These are phyloP conservation scores for Pichia cabralensis DNA, from an alignment of 805 yeast species.

Conservation along the genomic window DNA sequence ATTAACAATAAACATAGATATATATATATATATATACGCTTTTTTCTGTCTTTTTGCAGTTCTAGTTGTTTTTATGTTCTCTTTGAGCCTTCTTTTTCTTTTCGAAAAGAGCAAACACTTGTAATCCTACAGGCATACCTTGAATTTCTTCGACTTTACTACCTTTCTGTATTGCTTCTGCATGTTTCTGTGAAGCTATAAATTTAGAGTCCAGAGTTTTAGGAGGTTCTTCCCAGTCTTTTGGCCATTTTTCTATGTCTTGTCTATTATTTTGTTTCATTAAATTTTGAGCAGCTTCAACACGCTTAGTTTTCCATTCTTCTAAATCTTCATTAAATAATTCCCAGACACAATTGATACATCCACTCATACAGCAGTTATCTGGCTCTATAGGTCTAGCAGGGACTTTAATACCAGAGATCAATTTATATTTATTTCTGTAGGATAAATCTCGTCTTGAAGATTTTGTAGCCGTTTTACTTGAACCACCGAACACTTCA, in stretches of 20 bases:
- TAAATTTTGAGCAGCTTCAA: conserved; percentile 41
- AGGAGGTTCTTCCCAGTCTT: conserved; percentile 50
- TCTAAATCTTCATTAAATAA: conserved; percentile 77
- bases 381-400: conserved; percentile 84
- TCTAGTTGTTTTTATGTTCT: conserved; percentile 23
- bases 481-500: conserved; percentile 23
- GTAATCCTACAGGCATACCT: conserved; percentile 64
- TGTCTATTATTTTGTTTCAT: conserved; percentile 26
- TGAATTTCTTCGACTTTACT: conserved; percentile 29
- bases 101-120: conserved; percentile 80
- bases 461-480: conserved; percentile 24
- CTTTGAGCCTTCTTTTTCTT: conserved; percentile 49
- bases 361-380: conserved; percentile 96
- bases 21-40: too few species aligned
- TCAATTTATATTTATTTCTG: conserved; percentile 22
- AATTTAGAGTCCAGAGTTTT: conserved; percentile 30
- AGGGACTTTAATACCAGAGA: conserved; percentile 71
- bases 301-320: conserved; percentile 62
- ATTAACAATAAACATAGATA: too few species aligned
- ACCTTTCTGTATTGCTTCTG: conserved; percentile 2
- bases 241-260: conserved; percentile 48
- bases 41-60: not conserved
- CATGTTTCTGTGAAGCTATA: conserved; percentile 31
- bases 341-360: conserved; percentile 97
- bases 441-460: conserved; percentile 30